These are phyloP conservation scores for Diaporthe capsici DNA, from an alignment of 2,329 filamentous ascomycete species.

Conservation along the genomic window DNA sequence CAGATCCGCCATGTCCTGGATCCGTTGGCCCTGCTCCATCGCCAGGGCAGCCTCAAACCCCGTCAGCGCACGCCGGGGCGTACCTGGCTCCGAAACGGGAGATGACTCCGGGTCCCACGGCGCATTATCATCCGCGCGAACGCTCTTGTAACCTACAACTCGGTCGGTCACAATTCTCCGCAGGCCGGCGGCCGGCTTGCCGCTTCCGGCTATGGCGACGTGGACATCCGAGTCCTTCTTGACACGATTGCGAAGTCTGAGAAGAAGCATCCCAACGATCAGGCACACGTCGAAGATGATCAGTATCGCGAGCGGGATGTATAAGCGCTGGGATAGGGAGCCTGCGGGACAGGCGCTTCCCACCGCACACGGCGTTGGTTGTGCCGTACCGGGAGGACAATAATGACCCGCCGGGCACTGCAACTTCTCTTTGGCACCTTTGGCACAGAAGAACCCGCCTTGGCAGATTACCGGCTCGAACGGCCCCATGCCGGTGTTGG, in stretches of 20 bases:
- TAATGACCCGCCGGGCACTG: constrained; percentile 63
- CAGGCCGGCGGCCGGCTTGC: background rate
- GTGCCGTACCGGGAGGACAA: constrained; percentile 64
- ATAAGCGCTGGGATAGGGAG: constrained; percentile 56
- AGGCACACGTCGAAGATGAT: constrained; percentile 60
- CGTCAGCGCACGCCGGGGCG: constrained; percentile 5
- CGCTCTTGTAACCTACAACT: background rate
- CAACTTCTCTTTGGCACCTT: constrained; percentile 55
- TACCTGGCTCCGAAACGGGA: constrained; percentile 48
- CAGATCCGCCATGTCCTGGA: constrained; percentile 47
- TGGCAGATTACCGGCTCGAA: constrained; percentile 67
- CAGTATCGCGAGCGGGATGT: constrained; percentile 60
- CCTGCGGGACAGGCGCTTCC: constrained; percentile 63
- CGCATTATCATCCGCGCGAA: constrained; percentile 4
- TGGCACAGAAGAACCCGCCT: constrained; percentile 64
- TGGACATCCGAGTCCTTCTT: constrained; percentile 45
- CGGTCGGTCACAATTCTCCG: constrained; percentile 12
- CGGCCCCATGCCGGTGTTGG: constrained; percentile 59
- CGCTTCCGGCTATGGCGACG: background rate
- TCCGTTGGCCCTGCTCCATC: constrained; percentile 46
- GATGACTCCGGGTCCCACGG: constrained; percentile 11
- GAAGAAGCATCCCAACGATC: constrained; percentile 52
- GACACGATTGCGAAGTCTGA: constrained; percentile 54
- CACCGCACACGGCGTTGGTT: constrained; percentile 61
- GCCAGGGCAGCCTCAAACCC: constrained; percentile 55